phyloP scores from a whole-genome alignment of 441 rosid species.

The Gossypium gossypioides region DNA sequence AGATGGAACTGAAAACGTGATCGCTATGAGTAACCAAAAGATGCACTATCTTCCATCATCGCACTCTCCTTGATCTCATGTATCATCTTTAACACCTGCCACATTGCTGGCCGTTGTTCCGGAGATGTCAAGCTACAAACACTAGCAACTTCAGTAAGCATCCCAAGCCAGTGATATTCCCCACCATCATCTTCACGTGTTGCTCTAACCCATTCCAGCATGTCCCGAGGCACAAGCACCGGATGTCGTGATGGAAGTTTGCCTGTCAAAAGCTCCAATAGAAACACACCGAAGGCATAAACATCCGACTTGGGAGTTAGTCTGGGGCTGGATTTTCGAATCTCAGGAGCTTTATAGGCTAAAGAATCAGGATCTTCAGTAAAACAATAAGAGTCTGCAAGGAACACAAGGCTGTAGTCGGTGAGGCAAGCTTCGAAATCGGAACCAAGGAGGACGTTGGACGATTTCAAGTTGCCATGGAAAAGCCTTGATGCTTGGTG shows the following conservation, averaged over 20 bases:
- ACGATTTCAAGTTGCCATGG: conserved; percentile 78
- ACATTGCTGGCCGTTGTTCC: conserved; percentile 73
- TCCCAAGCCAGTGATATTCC: conserved; percentile 48
- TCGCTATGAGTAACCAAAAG: conserved; percentile 21
- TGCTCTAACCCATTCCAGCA: conserved; percentile 64
- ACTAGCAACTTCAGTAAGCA: conserved; percentile 69
- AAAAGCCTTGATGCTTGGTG: conserved; percentile 64
- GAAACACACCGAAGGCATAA: conserved; percentile 65
- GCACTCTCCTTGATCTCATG: conserved; percentile 63
- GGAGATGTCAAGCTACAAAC: conserved; percentile 62
- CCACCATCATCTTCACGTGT: conserved; percentile 44
- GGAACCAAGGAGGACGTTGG: conserved; percentile 67
- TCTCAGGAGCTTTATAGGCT: conserved; percentile 66
- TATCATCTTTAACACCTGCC: conserved; percentile 77
- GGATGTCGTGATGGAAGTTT: conserved; percentile 62
- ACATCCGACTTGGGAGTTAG: conserved; percentile 62
- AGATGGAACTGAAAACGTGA: background rate
- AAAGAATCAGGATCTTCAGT: conserved; percentile 39
- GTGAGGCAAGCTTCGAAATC: conserved; percentile 80
- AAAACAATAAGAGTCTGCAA: conserved; percentile 28
- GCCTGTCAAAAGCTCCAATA: conserved; percentile 71
- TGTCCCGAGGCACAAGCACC: conserved; percentile 35
- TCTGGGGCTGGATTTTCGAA: conserved; percentile 32
- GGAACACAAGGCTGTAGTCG: conserved; percentile 60
- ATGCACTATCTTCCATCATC: conserved; percentile 37